Base-by-base conservation (phyloP, 140 eudicot species). In the Cichorium intybus region DNA sequence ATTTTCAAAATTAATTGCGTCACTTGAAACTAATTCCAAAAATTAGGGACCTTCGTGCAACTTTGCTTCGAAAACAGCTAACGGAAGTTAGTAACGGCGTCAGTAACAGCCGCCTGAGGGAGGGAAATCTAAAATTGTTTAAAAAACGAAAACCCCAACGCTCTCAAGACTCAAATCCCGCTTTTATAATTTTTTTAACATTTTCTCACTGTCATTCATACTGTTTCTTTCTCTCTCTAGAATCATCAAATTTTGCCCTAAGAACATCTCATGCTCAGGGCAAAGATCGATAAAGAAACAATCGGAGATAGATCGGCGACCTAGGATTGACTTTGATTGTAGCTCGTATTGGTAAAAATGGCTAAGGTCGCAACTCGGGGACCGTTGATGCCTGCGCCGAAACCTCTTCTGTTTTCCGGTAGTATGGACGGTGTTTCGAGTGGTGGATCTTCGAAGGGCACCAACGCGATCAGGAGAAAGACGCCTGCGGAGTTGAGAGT, bases 401-500 rank as follows among this genome's bases (percentile, higher is more conserved):
- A 71, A 61, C 48, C 72, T 29, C 75, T 33, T 23, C 62, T 79
- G 72, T 84, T 79, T 60, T 71, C 79, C 22, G 60, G 55, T 5
- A 68, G 53, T 20, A 41, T 51, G 24, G 77, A 41, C 29, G 84
- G 75, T 37, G 80, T 77, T 54, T 53, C 56, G 39, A 71, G 33
- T 51, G 33, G 56, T 2, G 82, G 69, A 17, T 60, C 48, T 48
- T 77, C 80, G n/a, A 86, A 77, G 63, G 75, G 67, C 35, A 41
- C 72, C 48, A 57, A 64, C 16, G 79, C 56, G 17, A 24, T 74
- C 46, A 90, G 87, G 71, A 45, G 97, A 60, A 90, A 90, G 78
- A 90, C 97, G 15, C 97, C 95, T 4, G 84, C 97, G 18, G 90
- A 90, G 74, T 57, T 90, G 69, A 81, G 97, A 79, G 97, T 90